Percentiles rank a stretch among this genome's conserved stretches.
Evolutionary conservation across 495 filamentous ascomycete species (phyloP).

Genomic region (Penicillium turbatum): DNA sequence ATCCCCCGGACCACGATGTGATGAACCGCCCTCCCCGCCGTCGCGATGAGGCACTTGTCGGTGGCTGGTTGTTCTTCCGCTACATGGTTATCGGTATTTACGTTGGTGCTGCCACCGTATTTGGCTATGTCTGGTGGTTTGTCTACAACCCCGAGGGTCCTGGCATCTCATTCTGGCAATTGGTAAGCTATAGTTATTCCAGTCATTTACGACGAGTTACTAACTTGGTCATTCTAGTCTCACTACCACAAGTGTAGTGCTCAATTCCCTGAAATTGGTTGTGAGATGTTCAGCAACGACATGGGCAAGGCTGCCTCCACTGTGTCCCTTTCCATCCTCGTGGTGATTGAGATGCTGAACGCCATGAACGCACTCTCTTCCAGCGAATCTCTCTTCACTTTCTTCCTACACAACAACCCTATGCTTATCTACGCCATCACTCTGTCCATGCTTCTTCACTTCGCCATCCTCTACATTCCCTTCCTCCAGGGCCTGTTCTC

Average conservation of each 20-base stretch:
- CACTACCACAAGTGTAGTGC: slow-evolving; percentile 92
- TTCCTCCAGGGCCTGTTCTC: slow-evolving; percentile 86
- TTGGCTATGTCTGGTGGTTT: slow-evolving; percentile 99
- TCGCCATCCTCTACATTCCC: slow-evolving; percentile 88
- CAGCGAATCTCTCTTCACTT: slow-evolving; percentile 87
- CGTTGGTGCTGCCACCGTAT: slow-evolving; percentile 91
- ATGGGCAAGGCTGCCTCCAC: slow-evolving; percentile 93
- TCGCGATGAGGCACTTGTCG: slow-evolving; percentile 86
- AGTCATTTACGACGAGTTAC: slow-evolving; percentile 2
- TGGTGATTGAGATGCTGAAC: slow-evolving; percentile 99
- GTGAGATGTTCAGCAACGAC: slow-evolving; percentile 87
- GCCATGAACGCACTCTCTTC: slow-evolving; percentile 98
- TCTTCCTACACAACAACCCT: slow-evolving; percentile 95
- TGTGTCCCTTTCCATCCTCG: slow-evolving; percentile 82
- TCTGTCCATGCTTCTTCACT: slow-evolving; percentile 94
- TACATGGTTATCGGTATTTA: slow-evolving; percentile 96
- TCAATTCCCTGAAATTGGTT: slow-evolving; percentile 87
- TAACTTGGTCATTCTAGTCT: slow-evolving; percentile 42
- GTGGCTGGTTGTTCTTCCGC: slow-evolving; percentile 95
- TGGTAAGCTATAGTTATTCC: slow-evolving; percentile 46
- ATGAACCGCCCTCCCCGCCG: slow-evolving; percentile 89
- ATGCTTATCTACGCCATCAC: slow-evolving; percentile 92
- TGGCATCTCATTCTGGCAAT: slow-evolving; percentile 86
- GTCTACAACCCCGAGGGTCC: slow-evolving; percentile 92
- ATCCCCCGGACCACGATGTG: slow-evolving; percentile 93